Evolutionary conservation across 73 alveolate species (phyloP), one percentile per base, ranked within the genome.

Genomic region (Halteria grandinella): DNA sequence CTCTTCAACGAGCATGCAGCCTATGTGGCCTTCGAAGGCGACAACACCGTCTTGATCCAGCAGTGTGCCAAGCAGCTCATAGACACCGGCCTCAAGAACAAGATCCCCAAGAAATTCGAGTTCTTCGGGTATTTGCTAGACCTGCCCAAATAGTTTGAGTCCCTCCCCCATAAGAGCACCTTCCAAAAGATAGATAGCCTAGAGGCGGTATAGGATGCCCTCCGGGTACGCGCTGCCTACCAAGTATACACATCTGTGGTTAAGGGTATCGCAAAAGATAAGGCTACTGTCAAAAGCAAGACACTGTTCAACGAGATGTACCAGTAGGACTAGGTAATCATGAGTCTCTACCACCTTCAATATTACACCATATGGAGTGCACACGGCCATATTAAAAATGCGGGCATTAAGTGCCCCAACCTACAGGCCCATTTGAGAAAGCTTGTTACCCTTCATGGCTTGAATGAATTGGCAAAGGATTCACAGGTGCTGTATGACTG

Each of bases 1-100:
- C 60, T 79, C 6, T 43, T 69, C 17, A 28, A 36, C 28, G 75
- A 66, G 55, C 55, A 66, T 20, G 23, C 83, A 1, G 75, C 71
- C 3, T 40, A 54, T 8, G 83, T 66, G n/a, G 69, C 90, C 25
- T 69, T 48, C 33, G 90, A 79, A 44, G 90, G 90, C 12, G 90
- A 79, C 41, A 79, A 79, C 63, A 69, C 81, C 24, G 90, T 79
- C 21, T 69, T 79, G 90, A 40, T 75, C 27, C 55, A 79, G 73
- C 73, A 79, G 39, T 51, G 90, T 24, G 77, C 84, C 1, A 79
- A 75, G 27, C 69, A 66, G 50, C 64, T 79, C n/a, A 60, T 79
- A 0, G 72, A 79, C 17, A 63, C 69, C 31, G 37, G 11, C 6
- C 29, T 45, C 5, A 53, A 53, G 47, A 53, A 53, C 24, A 53